Evolutionary conservation across 2,329 filamentous ascomycete species (phyloP), one percentile per base, ranked within the genome.

Genomic region (Coniochaeta sp.): DNA sequence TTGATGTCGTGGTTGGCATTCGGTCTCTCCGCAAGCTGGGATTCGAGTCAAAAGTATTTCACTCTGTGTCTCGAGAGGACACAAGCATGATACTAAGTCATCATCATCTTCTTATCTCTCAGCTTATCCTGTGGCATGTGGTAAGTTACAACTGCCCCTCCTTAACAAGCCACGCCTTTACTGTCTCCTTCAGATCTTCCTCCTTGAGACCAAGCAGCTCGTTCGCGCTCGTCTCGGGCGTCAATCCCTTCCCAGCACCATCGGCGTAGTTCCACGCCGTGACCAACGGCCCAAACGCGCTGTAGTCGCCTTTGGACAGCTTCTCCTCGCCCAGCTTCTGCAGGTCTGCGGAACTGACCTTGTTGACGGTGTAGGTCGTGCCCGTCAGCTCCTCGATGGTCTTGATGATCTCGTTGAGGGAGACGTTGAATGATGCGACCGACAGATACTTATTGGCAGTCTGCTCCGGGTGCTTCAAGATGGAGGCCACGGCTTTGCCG

Each of bases 371-470:
- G 76, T 79, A 87, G 62, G 81, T 80, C 19, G 72, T 67, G 1
- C 78, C 79, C 0, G 80, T 82, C 12, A 77, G 71, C 60, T 80
- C 77, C 70, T 89, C 82, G 2, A 82, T 71, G 0, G 77, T 68
- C 14, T 72, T 70, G 1, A 88, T 67, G 1, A 89, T 70, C 63
- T 88, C 76, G 19, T 82, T 81, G 70, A 88, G 85, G 1, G 80
- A 79, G 0, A 80, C 78, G 33, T 79, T 79, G 64, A 87, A 83
- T 0, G 81, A 85, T 2, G 82, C 65, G 17, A 88, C 72, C 58
- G 77, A 78, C 33, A 89, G 69, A 68, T 85, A 83, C 62, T 81
- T 76, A 68, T 89, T 88, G 38, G 76, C 78, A 0, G 83, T 87
- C 61, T 77, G 71, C 1, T 77, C 74, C 0, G 79, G 76, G 43